Base-by-base conservation (phyloP, 2,329 filamentous ascomycete species). In the Meredithiella fracta region DNA sequence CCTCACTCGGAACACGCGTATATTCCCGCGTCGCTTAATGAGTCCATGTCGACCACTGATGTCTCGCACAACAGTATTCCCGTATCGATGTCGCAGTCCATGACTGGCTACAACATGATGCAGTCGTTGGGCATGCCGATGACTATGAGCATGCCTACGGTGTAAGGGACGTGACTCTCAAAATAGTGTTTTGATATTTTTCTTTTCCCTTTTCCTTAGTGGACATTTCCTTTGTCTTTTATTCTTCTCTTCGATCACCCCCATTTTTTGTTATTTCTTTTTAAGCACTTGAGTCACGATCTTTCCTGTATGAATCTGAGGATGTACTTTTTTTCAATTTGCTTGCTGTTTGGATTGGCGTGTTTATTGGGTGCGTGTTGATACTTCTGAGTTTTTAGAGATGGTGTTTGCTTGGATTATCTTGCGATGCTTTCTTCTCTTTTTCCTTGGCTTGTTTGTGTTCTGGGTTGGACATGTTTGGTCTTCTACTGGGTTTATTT, bases 1-100 rank as follows among this genome's bases (percentile, higher is more conserved):
- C 85, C 86, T 15, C 80, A 77, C 51, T 86, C 83, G 0, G 81
- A 85, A 61, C 72, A 75, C 61, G 79, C 79, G 55, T 86, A 85
- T 65, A 67, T 77, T 47, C 67, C 75, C 4, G 65, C 70, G 3
- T 77, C 76, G 1, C 67, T 83, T 11, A 74, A 74, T 60, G 69
- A 70, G 20, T 25, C 34, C 4, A 31, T 57, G 62, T 64, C 56
- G 11, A 59, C 54, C 17, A 63, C 64, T 25, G 59, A 20, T 29
- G 37, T 8, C 42, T 14, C 34, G n/a, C 38, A 40, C 25, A 37
- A 52, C 26, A 34, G 52, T 20, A 53, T 52, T 15, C 20, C 56
- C n/a, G 53, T 58, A 15, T 60, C 61, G 25, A 64, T 60, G 20
- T 58, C 60, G 9, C 61, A 58, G 26, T 25, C 66, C 8, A 63